Base-by-base conservation (phyloP, 1,284 basidiomycete genomes). In the Ceratobasidium sp. region DNA sequence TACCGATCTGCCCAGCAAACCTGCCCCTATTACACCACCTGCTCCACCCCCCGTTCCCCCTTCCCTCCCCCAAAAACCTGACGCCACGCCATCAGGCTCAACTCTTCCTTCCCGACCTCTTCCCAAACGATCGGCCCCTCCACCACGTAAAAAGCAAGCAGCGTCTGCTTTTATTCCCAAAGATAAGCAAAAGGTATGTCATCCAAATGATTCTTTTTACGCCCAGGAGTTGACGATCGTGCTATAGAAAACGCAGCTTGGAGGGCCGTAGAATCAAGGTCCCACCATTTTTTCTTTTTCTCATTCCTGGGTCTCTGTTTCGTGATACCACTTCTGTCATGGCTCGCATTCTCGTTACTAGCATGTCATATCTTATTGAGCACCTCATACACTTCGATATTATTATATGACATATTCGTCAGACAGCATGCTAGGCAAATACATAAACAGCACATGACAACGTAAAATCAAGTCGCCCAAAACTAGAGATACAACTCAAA, bases 151-250 rank as follows among this genome's bases (percentile, higher is more conserved):
- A 21, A 69, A 69, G 64, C 28, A 50, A 9, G 50, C 36, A 14
- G 52, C 45, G 14, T 69, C 64, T 4, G 64, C 64, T 21, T 69
- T 69, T 45, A 69, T 69, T 43, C 64, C 64, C 3, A 69, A 69
- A 18, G 52, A 39, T 26, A 53, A 69, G n/a, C 64, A 69, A 26
- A 69, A 55, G 50, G 64, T 69, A 46, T 39, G n/a, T 39, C 9
- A 30, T 21, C 18, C 43, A 23, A 23, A 41, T 18, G 10, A 5
- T 59, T 18, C n/a, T 9, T 34, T 39, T 8, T 9, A 28, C 21
- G 21, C 14, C 34, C 32, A 43, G 34, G 21, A 26, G 10, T 34
- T 52, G 30, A 50, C 48, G 5, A 52, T 39, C 18, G 21, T 34
- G 28, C 26, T 52, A 1, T 23, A 69, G 64, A 69, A 69, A 69